Percentiles rank a stretch among this genome's conserved stretches.
Conservation (phyloP, 192 early-diverging fungal genomes). For the Paraglomus brasilianum region DNA sequence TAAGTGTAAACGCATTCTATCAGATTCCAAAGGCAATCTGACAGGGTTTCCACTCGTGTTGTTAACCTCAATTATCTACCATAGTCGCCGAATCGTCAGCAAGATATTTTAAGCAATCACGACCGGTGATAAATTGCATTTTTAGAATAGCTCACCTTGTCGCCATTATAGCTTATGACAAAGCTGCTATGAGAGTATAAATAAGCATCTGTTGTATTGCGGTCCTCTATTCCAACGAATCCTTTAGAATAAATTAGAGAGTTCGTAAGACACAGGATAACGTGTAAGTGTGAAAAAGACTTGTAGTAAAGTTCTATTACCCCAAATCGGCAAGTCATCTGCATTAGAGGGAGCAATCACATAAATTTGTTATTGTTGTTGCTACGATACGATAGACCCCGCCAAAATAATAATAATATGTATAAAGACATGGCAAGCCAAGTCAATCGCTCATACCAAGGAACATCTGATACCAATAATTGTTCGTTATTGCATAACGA, state of each 20-base stretch:
- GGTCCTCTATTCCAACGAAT: slow-evolving; percentile 47
- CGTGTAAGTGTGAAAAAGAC: neutral
- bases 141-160: slow-evolving; percentile 42
- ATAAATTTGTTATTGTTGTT: neutral
- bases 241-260: slow-evolving; percentile 23
- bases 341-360: neutral
- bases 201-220: slow-evolving; percentile 33
- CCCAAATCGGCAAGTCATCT: slow-evolving; percentile 63
- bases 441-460: slow-evolving; percentile 41
- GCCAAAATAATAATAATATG: slow-evolving; percentile 4
- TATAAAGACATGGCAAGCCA: slow-evolving; percentile 12
- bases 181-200: slow-evolving; percentile 66
- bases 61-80: slow-evolving; percentile 54
- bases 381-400: neutral
- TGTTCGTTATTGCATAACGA: slow-evolving; percentile 58
- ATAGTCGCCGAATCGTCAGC: neutral
- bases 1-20: slow-evolving; percentile 53
- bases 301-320: slow-evolving; percentile 21
- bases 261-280: neutral
- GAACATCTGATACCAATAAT: slow-evolving; percentile 70
- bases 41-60: slow-evolving; percentile 43
- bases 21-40: slow-evolving; percentile 29
- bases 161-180: slow-evolving; percentile 59
- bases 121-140: neutral
- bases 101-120: neutral